Evolutionary conservation across 2,329 filamentous ascomycete species (phyloP), one percentile per base, ranked within the genome.

Genomic region (Claviceps lovelessii): DNA sequence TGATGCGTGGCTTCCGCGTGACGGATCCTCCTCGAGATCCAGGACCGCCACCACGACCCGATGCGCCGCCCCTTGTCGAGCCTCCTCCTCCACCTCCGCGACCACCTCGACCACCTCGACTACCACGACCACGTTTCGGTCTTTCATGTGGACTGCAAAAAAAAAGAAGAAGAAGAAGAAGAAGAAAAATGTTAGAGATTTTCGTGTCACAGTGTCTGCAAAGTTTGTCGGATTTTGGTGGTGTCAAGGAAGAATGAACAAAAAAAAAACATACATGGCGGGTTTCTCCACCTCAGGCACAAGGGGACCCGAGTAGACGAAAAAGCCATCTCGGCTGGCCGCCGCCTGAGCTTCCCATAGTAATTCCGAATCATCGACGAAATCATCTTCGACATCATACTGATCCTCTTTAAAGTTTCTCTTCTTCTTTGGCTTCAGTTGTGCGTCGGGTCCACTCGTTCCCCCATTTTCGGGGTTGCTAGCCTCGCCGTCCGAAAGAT

Each of bases 331-430:
- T 62, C 91, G 88, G 61, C 88, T 91, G 49, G 93, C 90, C 5
- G 91, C 90, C 7, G 91, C 91, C 66, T 95, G 88, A 64, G 95
- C 89, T 70, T 97, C 89, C 91, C 91, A 97, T 0, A 94, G 77
- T 65, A 96, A 70, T 68, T 98, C 93, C 1, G 90, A 94, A 66
- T 98, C 93, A 64, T 98, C 93, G 55, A 91, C 82, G 69, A 91
- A 91, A 53, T 85, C 86, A 63, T 90, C 87, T 50, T 87, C 84
- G 63, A 86, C 85, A 65, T 91, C 87, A 63, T 90, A 90, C 62
- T 90, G 84, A 69, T 94, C 85, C 67, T 90, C 82, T 66, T 86
- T 84, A 70, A 86, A 84, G 64, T 85, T 85, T 54, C 88, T 81
- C 71, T 89, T 89, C 75, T 89, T 90, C 68, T 87, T 86, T 0